Percentiles rank a stretch among this genome's conserved stretches.
Evolutionary conservation across 2,329 filamentous ascomycete species (phyloP).

Genomic region (Exophiala oligosperma): DNA sequence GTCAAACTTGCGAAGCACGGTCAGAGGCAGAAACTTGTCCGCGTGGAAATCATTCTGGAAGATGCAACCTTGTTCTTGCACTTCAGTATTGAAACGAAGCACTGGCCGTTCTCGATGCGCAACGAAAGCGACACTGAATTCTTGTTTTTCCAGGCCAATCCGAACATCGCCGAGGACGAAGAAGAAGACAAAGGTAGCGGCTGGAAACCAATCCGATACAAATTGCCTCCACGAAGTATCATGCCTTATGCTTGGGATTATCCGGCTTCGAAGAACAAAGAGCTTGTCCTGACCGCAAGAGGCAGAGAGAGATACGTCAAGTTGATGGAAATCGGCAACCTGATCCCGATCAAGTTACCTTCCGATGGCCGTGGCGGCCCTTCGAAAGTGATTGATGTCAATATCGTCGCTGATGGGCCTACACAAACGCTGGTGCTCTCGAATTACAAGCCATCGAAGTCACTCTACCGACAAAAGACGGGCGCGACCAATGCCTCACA

Average conservation of each 20-base stretch:
- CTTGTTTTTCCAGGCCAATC: slow-evolving; percentile 92
- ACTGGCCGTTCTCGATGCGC: slow-evolving; percentile 98
- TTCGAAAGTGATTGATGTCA: slow-evolving; percentile 92
- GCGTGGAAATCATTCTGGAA: slow-evolving; percentile 88
- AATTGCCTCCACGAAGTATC: slow-evolving; percentile 88
- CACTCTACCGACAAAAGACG: slow-evolving; percentile 74
- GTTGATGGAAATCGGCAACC: slow-evolving; percentile 91
- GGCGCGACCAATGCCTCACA: slow-evolving; percentile 53
- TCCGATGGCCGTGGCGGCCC: slow-evolving; percentile 61
- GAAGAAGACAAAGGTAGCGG: slow-evolving; percentile 71
- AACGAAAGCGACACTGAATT: slow-evolving; percentile 98
- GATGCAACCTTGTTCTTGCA: slow-evolving; percentile 91
- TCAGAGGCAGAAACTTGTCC: slow-evolving; percentile 82
- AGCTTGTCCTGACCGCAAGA: slow-evolving; percentile 78
- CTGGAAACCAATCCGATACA: slow-evolving; percentile 90
- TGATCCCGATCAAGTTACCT: slow-evolving; percentile 89
- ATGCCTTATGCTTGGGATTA: slow-evolving; percentile 99
- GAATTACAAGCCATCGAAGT: slow-evolving; percentile 90
- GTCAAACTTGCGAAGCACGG: slow-evolving; percentile 90
- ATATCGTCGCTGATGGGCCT: slow-evolving; percentile 90
- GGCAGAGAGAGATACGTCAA: slow-evolving; percentile 88
- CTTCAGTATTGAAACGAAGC: slow-evolving; percentile 84
- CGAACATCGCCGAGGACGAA: slow-evolving; percentile 89
- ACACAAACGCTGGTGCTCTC: slow-evolving; percentile 93
- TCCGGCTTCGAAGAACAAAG: slow-evolving; percentile 93